These are phyloP conservation scores for Carpediemonas membranifera DNA, from an alignment of 78 protist species.

Conservation along the genomic window DNA sequence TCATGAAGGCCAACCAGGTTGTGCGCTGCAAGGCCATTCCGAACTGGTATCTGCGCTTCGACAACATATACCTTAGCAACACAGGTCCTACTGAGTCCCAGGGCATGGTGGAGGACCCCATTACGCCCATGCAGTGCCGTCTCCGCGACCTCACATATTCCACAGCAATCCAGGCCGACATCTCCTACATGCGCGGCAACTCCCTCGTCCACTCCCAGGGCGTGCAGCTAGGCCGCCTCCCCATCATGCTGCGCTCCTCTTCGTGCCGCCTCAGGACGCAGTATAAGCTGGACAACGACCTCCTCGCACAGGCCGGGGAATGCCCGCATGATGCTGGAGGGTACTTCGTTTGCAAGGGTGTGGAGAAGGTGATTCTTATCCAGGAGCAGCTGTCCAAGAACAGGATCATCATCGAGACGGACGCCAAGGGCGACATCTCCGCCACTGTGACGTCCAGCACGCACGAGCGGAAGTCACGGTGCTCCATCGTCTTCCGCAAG, in stretches of 20 bases:
- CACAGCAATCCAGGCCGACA: slow-evolving; percentile 79
- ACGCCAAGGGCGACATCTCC: slow-evolving; percentile 42
- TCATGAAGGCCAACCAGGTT: slow-evolving; percentile 60
- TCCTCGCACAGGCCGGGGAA: slow-evolving; percentile 68
- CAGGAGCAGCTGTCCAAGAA: slow-evolving; percentile 91
- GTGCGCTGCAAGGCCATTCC: slow-evolving; percentile 68
- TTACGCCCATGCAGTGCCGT: slow-evolving; percentile 86
- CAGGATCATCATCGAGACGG: slow-evolving; percentile 78
- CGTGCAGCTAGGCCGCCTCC: slow-evolving; percentile 83
- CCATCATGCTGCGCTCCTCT: slow-evolving; percentile 86
- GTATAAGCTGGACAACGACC: slow-evolving; percentile 48
- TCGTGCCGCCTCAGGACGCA: slow-evolving; percentile 61
- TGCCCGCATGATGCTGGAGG: slow-evolving; percentile 94
- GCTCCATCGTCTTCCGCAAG: slow-evolving; percentile 47
- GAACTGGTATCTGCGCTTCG: slow-evolving; percentile 37
- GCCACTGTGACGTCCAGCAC: slow-evolving; percentile 62
- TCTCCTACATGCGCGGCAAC: slow-evolving; percentile 70
- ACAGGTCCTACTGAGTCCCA: slow-evolving; percentile 18
- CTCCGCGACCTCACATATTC: slow-evolving; percentile 91
- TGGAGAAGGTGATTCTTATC: slow-evolving; percentile 74
- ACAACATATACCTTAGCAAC: slow-evolving; percentile 11
- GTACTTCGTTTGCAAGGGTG: slow-evolving; percentile 20
- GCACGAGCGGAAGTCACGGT: slow-evolving; percentile 67
- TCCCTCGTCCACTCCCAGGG: slow-evolving; percentile 4
- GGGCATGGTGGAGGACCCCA: slow-evolving; percentile 4